Evolutionary conservation across 1,284 basidiomycete genomes (phyloP).

Genomic region (Cerioporus squamosus): DNA sequence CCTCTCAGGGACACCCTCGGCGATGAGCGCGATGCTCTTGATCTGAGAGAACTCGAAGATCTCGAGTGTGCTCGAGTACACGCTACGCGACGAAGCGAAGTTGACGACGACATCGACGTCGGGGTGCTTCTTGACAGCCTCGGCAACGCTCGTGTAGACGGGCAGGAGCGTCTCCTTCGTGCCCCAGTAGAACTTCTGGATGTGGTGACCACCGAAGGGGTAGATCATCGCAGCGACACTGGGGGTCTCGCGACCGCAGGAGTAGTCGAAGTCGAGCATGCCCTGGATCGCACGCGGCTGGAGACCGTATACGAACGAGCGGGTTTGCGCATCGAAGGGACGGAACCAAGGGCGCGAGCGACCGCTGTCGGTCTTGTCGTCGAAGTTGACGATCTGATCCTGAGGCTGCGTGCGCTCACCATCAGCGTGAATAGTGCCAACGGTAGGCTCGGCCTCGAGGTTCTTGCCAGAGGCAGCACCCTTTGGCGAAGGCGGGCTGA

Average conservation of each 20-base stretch:
- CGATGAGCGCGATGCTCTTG: constrained; percentile 92
- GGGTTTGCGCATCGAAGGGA: constrained; percentile 91
- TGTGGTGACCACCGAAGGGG: constrained; percentile 99
- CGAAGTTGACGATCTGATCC: constrained; percentile 91
- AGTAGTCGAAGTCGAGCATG: constrained; percentile 99
- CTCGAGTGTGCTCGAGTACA: constrained; percentile 95
- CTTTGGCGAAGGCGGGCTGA: constrained; percentile 43
- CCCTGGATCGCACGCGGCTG: constrained; percentile 99
- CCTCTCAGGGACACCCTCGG: constrained; percentile 98
- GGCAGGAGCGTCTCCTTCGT: constrained; percentile 98
- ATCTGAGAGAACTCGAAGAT: constrained; percentile 75
- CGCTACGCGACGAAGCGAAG: constrained; percentile 95
- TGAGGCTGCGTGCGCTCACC: constrained; percentile 85
- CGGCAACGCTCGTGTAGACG: constrained; percentile 93
- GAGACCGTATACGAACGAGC: constrained; percentile 97
- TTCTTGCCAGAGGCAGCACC: constrained; percentile 31
- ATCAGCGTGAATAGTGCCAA: constrained; percentile 81
- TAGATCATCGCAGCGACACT: constrained; percentile 99
- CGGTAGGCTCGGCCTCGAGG: constrained; percentile 32
- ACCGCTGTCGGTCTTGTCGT: constrained; percentile 44
- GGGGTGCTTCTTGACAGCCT: constrained; percentile 94
- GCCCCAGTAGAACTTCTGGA: constrained; percentile 99
- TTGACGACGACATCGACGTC: constrained; percentile 99
- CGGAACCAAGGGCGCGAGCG: constrained; percentile 75
- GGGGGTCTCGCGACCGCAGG: constrained; percentile 92